Evolutionary conservation across 495 filamentous ascomycete species (phyloP).

Genomic region (Xylaria acuta): DNA sequence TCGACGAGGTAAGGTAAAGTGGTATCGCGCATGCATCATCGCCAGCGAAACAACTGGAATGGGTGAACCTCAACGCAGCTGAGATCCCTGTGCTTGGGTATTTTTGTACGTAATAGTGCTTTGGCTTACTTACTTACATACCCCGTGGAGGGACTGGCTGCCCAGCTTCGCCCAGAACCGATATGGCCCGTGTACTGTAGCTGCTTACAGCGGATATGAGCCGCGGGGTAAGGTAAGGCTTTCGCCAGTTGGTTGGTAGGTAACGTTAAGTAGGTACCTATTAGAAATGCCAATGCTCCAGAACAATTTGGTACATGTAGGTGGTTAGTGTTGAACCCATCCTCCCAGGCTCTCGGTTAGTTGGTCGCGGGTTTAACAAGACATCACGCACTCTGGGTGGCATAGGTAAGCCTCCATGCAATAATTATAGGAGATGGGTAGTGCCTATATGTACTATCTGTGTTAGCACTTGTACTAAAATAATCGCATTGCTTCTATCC

Average conservation of each 20-base stretch:
- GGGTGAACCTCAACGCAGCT: background rate
- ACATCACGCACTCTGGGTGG: background rate
- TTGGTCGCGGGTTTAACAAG: background rate
- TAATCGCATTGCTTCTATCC: background rate
- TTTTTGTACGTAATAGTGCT: constrained; percentile 25
- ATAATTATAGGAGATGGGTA: background rate
- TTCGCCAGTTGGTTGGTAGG: background rate
- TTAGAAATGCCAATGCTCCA: background rate
- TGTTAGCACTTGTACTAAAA: background rate
- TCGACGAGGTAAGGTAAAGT: background rate
- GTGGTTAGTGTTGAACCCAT: background rate
- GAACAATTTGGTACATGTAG: background rate
- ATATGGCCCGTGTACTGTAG: background rate
- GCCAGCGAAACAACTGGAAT: background rate
- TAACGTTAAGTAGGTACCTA: background rate
- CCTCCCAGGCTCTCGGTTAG: background rate
- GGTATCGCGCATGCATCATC: background rate
- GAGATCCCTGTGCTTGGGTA: constrained; percentile 14
- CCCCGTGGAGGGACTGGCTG: background rate
- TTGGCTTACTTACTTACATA: constrained; percentile 1
- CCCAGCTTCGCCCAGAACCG: background rate
- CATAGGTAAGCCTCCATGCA: background rate
- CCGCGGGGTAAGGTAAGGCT: constrained; percentile 11
- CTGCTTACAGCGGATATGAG: background rate
- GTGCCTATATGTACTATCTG: background rate